Evolutionary conservation across 441 rosid genomes (phyloP).

Genomic region (Jatropha multifida): DNA sequence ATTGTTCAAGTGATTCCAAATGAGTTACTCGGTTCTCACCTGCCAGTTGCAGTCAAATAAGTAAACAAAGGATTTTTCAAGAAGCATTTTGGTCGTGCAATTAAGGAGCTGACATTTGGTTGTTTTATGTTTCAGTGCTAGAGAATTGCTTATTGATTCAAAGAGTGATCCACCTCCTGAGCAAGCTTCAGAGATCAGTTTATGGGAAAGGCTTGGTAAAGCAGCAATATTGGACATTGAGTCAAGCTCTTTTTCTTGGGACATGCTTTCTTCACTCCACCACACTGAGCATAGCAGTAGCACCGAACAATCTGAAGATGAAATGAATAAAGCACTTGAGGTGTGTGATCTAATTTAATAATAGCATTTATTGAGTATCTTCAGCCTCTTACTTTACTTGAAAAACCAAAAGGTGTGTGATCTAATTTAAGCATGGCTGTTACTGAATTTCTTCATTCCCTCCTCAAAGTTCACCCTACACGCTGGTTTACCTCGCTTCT

Average conservation of each 20-base stretch:
- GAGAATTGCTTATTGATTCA: slow-evolving; percentile 51
- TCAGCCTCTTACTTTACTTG: not conserved
- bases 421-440: too few species aligned
- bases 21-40: not conserved
- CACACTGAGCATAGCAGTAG: slow-evolving; percentile 92
- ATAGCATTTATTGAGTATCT: not conserved
- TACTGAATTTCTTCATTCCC: too few species aligned
- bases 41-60: not conserved
- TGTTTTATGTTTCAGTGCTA: slow-evolving; percentile 44
- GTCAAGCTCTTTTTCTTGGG: slow-evolving; percentile 75
- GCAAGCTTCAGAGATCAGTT: slow-evolving; percentile 59
- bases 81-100: not conserved
- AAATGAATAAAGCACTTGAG: slow-evolving; percentile 87
- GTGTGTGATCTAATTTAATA: slow-evolving; percentile 32
- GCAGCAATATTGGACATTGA: slow-evolving; percentile 73
- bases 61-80: not conserved
- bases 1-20: not conserved
- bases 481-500: too few species aligned
- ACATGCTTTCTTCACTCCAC: slow-evolving; percentile 90
- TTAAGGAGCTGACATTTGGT: not conserved
- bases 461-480: too few species aligned
- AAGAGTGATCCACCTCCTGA: slow-evolving; percentile 46
- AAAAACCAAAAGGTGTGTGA: not conserved
- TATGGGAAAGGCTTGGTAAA: slow-evolving; percentile 97
- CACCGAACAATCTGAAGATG: slow-evolving; percentile 89